Evolutionary conservation across 129 eudicot species (phyloP).

Genomic region (Gnaphalium uliginosum): DNA sequence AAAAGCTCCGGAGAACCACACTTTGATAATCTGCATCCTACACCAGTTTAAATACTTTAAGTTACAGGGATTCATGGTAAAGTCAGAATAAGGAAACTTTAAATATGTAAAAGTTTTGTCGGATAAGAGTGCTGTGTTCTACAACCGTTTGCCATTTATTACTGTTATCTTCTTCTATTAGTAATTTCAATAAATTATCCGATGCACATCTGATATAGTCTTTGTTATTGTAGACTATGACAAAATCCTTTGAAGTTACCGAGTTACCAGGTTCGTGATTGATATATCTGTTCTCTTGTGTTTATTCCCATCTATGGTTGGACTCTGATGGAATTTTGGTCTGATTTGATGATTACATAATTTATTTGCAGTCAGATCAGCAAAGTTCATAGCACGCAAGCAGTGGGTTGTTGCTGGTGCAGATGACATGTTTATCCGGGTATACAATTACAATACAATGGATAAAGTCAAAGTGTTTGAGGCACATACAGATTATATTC

Average conservation of each 20-base stretch:
- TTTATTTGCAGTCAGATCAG: conserved; percentile 80
- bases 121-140: neutral
- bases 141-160: neutral
- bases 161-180: neutral
- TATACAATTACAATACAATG: conserved; percentile 95
- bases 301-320: conserved; percentile 9
- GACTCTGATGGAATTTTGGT: neutral
- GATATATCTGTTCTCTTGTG: conserved; percentile 14
- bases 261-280: conserved; percentile 73
- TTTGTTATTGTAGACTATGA: conserved; percentile 71
- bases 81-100: neutral
- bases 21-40: neutral
- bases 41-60: neutral
- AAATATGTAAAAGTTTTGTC: conserved; percentile 4
- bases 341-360: conserved; percentile 7
- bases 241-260: conserved; percentile 78
- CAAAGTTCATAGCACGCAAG: conserved; percentile 87
- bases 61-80: conserved; percentile 20
- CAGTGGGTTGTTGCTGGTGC: conserved; percentile 99
- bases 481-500: conserved; percentile 93
- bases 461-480: conserved; percentile 90
- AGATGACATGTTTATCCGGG: conserved; percentile 97
- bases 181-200: neutral
- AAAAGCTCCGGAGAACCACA: conserved; percentile 18
- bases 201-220: conserved; percentile 12